Percentiles rank a stretch among this genome's conserved stretches.
phyloP scores from a whole-genome alignment of 1,284 basidiomycete genomes.

The Microstroma glucosiphilum region DNA sequence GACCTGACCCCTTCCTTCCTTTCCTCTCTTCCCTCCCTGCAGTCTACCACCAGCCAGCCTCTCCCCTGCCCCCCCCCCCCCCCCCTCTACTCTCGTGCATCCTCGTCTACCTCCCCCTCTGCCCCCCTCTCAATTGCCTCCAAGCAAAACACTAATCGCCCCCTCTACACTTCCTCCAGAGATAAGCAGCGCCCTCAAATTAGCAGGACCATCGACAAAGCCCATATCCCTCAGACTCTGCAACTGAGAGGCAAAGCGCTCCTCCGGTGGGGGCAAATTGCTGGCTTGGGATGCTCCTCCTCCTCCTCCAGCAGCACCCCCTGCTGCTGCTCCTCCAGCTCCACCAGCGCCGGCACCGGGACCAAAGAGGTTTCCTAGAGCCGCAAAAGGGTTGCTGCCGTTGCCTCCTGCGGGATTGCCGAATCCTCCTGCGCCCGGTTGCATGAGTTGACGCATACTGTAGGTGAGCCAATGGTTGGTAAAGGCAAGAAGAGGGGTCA shows the following conservation, averaged over 20 bases:
- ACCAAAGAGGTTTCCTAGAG: constrained; percentile 15
- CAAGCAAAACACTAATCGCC: constrained; percentile 37
- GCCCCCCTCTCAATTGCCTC: constrained; percentile 6
- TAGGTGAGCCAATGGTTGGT: neutral
- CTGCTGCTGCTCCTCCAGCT: neutral
- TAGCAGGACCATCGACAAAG: constrained; percentile 41
- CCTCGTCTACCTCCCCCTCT: neutral
- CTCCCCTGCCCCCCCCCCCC: neutral
- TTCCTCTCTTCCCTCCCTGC: too few relatives aligned
- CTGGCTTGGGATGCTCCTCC: constrained; percentile 14
- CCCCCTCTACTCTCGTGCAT: neutral
- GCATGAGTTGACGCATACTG: constrained; percentile 13
- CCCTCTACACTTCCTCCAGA: constrained; percentile 43
- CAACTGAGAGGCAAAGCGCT: constrained; percentile 42
- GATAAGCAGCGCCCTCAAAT: constrained; percentile 41
- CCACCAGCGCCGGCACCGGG: constrained; percentile 8
- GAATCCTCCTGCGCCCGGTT: constrained; percentile 9
- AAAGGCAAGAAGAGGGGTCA: neutral
- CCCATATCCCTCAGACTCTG: constrained; percentile 26
- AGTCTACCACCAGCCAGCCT: too few relatives aligned
- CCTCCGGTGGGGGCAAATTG: constrained; percentile 40
- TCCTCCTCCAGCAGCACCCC: neutral
- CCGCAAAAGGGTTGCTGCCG: neutral
- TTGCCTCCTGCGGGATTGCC: neutral
- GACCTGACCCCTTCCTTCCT: too few relatives aligned